Conservation (phyloP, 306 rosid species). For the Dicorynia guianensis region DNA sequence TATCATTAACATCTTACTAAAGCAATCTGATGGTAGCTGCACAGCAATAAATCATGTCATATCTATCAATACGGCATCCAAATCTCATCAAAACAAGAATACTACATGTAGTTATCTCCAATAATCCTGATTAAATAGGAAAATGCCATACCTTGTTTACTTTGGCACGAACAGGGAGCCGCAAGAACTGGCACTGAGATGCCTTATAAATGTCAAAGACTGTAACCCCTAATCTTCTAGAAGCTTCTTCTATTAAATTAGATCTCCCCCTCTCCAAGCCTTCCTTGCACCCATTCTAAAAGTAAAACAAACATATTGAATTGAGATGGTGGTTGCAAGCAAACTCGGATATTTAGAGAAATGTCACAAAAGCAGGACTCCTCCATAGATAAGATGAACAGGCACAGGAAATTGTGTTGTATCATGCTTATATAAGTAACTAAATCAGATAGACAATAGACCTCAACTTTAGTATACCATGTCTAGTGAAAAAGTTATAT, state of each 20-base stretch:
- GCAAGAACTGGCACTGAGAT: slow-evolving; percentile 44
- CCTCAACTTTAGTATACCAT: neutral
- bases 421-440: neutral
- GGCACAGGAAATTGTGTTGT: neutral
- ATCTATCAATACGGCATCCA: neutral
- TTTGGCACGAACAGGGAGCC: slow-evolving; percentile 38
- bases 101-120: neutral
- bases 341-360: neutral
- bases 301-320: neutral
- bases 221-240: slow-evolving; percentile 16
- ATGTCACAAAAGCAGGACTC: neutral
- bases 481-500: neutral
- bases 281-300: slow-evolving; percentile 12
- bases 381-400: neutral
- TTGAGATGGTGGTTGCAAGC: neutral
- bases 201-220: slow-evolving; percentile 37
- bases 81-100: slow-evolving; percentile 13
- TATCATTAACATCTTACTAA: neutral
- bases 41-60: neutral
- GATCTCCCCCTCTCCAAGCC: slow-evolving; percentile 13
- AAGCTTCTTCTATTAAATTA: slow-evolving; percentile 10
- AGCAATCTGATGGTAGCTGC: neutral
- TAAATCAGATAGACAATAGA: neutral
- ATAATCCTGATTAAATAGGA: slow-evolving; percentile 8
- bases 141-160: slow-evolving; percentile 24